phyloP scores from a whole-genome alignment of 768 basidiomycete genomes.

The Trametopsis cervina region DNA sequence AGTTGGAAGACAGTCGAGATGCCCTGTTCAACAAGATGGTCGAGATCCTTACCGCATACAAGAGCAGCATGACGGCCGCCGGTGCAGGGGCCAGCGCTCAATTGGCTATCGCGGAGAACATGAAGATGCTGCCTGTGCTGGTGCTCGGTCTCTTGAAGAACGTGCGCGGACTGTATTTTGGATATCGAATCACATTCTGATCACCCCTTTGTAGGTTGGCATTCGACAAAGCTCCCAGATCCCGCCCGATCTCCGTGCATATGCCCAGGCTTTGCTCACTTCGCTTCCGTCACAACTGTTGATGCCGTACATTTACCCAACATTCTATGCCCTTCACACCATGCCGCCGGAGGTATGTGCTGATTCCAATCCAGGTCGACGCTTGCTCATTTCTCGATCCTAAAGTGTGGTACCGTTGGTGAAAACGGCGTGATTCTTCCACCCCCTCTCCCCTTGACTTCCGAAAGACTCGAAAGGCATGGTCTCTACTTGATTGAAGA shows the following conservation, averaged over 20 bases:
- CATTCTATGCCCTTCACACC: conserved; percentile 92
- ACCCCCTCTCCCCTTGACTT: conserved; percentile 80
- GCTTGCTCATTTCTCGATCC: conserved; percentile 8
- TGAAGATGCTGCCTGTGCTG: conserved; percentile 91
- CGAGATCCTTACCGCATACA: conserved; percentile 53
- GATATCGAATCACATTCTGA: not conserved
- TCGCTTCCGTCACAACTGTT: conserved; percentile 88
- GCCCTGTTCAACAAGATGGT: conserved; percentile 48
- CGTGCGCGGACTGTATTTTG: conserved; percentile 34
- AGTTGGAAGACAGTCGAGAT: conserved; percentile 53
- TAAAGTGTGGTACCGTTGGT: conserved; percentile 83
- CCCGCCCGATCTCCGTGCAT: conserved; percentile 92
- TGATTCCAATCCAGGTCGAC: not conserved
- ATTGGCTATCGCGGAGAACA: conserved; percentile 84
- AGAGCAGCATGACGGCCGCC: conserved; percentile 92
- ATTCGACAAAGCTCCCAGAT: conserved; percentile 95
- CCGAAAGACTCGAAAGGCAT: conserved; percentile 92
- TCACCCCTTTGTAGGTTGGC: conserved; percentile 55
- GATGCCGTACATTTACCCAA: conserved; percentile 90
- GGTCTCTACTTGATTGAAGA: conserved; percentile 97
- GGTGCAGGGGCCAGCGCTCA: conserved; percentile 93
- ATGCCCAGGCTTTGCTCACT: conserved; percentile 88
- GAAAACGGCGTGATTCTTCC: conserved; percentile 88
- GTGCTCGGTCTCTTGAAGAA: conserved; percentile 91
- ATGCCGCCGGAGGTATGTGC: conserved; percentile 82